These are phyloP conservation scores for Euphorbia lathyris DNA, from an alignment of 345 rosid species.

Conservation along the genomic window DNA sequence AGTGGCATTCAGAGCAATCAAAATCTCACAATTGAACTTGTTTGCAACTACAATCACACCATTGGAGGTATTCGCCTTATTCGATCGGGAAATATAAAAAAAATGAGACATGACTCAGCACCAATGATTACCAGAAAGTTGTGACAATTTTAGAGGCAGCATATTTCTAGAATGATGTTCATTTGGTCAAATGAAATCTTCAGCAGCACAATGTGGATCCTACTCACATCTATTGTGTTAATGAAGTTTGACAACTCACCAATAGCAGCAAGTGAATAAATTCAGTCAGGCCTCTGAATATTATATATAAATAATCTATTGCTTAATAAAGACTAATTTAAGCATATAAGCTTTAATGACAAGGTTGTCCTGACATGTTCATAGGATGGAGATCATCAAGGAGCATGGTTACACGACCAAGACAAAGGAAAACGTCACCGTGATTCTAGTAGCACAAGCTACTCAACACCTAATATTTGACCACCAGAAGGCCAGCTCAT, in stretches of 20 bases:
- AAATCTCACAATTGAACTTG: neutral
- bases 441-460: neutral
- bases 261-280: neutral
- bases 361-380: neutral
- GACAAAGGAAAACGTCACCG: neutral
- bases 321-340: neutral
- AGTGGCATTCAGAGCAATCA: neutral
- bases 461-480: neutral
- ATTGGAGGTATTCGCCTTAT: neutral
- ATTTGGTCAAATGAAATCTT: neutral
- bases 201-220: neutral
- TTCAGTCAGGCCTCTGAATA: neutral
- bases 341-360: neutral
- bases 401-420: neutral
- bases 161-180: neutral
- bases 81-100: neutral
- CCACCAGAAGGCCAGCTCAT: neutral
- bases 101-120: neutral
- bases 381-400: neutral
- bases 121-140: constrained; percentile 1
- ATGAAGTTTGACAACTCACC: neutral
- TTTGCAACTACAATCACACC: neutral
- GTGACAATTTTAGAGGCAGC: neutral
- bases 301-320: neutral
- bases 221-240: neutral